Evolutionary conservation across 2,329 filamentous ascomycete genomes (phyloP).

Genomic region (Aspergillus arachidicola): DNA sequence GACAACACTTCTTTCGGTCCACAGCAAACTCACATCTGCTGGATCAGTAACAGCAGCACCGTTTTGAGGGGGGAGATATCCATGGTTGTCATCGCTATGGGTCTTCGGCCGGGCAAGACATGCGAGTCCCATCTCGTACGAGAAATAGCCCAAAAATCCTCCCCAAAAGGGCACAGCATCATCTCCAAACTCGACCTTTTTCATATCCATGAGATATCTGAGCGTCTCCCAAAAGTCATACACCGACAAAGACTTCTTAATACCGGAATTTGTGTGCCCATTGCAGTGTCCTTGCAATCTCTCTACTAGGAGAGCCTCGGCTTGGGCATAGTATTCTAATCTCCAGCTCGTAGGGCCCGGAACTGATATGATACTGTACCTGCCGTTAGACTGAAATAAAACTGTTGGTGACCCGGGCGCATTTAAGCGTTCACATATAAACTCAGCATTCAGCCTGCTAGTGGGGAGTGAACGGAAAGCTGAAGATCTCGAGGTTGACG

Average conservation of each 20-base stretch:
- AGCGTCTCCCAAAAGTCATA: slow-evolving; percentile 39
- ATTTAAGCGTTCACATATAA: slow-evolving; percentile 39
- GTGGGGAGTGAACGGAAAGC: slow-evolving; percentile 28
- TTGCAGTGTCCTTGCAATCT: slow-evolving; percentile 17
- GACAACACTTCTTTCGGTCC: slow-evolving; percentile 76
- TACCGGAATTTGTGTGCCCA: slow-evolving; percentile 2
- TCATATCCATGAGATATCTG: slow-evolving; percentile 44
- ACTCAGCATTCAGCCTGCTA: slow-evolving; percentile 31
- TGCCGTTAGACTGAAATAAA: slow-evolving; percentile 49
- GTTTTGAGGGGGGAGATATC: not conserved
- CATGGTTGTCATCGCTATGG: slow-evolving; percentile 27
- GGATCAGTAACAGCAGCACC: slow-evolving; percentile 37
- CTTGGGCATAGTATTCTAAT: slow-evolving; percentile 36
- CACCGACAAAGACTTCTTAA: slow-evolving; percentile 23
- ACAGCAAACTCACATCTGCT: slow-evolving; percentile 75
- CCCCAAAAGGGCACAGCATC: slow-evolving; percentile 67
- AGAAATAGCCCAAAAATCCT: slow-evolving; percentile 81
- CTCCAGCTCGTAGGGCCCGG: slow-evolving; percentile 39
- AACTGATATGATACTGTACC: slow-evolving; percentile 40
- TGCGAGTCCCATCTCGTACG: slow-evolving; percentile 77
- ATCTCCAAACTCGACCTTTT: slow-evolving; percentile 39
- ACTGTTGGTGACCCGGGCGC: slow-evolving; percentile 34
- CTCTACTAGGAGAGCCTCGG: slow-evolving; percentile 26
- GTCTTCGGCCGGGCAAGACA: slow-evolving; percentile 54
- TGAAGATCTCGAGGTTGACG: slow-evolving; percentile 30